Conservation (phyloP, 2,329 filamentous ascomycete species). For the Alternaria burnsii region DNA sequence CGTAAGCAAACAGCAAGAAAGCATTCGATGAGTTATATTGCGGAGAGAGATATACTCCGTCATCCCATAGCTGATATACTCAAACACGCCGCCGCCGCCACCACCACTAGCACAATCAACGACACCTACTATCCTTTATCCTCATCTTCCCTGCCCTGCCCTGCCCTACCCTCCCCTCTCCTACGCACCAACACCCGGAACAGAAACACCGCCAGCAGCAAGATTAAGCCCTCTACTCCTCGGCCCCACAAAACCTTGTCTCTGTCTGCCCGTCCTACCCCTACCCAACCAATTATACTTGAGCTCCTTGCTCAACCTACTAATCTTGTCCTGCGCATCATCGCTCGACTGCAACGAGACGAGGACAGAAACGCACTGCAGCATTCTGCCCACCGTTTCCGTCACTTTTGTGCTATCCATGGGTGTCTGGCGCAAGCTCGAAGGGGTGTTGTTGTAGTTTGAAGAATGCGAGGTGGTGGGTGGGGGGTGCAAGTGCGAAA, state of each 20-base stretch:
- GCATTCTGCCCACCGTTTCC: conserved; percentile 92
- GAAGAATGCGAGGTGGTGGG: conserved; percentile 21
- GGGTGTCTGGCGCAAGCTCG: conserved; percentile 39
- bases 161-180: too few relatives aligned
- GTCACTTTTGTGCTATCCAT: conserved; percentile 77
- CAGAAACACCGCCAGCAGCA: neutral
- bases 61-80: neutral
- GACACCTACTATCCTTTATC: neutral
- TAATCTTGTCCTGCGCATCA: conserved; percentile 78
- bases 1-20: neutral
- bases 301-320: conserved; percentile 82
- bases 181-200: conserved; percentile 1
- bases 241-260: conserved; percentile 83
- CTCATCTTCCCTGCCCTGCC: too few relatives aligned
- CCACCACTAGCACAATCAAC: neutral
- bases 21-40: neutral
- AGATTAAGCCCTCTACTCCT: conserved; percentile 23
- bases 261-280: conserved; percentile 86
- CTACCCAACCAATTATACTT: conserved; percentile 98
- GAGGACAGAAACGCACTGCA: conserved; percentile 94
- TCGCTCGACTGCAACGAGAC: conserved; percentile 78
- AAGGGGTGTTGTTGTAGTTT: conserved; percentile 16
- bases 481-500: conserved; percentile 19
- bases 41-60: too few relatives aligned
- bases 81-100: neutral